phyloP scores from a whole-genome alignment of 164 flowering plant genomes.

The Magnolia sinica region DNA sequence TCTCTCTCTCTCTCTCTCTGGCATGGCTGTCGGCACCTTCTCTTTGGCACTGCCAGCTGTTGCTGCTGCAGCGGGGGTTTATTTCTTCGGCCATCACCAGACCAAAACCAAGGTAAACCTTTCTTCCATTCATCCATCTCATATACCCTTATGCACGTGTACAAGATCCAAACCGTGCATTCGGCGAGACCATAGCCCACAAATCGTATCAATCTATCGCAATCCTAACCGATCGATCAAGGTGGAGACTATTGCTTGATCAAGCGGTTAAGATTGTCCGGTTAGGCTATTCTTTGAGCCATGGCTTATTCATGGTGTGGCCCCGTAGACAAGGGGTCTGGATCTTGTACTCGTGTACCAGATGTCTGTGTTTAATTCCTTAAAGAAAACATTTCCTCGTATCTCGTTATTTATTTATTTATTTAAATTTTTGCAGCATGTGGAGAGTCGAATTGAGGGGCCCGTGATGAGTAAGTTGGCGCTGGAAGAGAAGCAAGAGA shows the following conservation, averaged over 20 bases:
- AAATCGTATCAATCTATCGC: too few relatives aligned
- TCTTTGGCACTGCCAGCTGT: slow-evolving; percentile 24
- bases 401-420: not conserved
- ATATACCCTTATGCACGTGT: too few relatives aligned
- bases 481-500: slow-evolving; percentile 2
- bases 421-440: slow-evolving; percentile 10
- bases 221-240: too few relatives aligned
- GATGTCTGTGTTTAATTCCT: not conserved
- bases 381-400: not conserved
- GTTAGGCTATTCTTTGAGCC: not conserved
- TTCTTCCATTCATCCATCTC: not conserved
- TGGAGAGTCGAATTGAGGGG: slow-evolving; percentile 2
- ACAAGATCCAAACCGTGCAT: too few relatives aligned
- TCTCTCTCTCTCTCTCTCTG: not conserved
- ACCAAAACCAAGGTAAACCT: slow-evolving; percentile 13
- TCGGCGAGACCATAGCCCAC: too few relatives aligned
- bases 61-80: slow-evolving; percentile 30
- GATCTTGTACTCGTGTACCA: too few relatives aligned
- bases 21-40: slow-evolving; percentile 17
- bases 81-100: slow-evolving; percentile 20
- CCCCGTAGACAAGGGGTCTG: too few relatives aligned
- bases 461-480: not conserved
- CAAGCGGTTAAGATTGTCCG: too few relatives aligned
- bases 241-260: too few relatives aligned
- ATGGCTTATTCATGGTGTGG: not conserved